Conservation (phyloP, 805 yeast genomes). For the Metschnikowia continentalis region DNA sequence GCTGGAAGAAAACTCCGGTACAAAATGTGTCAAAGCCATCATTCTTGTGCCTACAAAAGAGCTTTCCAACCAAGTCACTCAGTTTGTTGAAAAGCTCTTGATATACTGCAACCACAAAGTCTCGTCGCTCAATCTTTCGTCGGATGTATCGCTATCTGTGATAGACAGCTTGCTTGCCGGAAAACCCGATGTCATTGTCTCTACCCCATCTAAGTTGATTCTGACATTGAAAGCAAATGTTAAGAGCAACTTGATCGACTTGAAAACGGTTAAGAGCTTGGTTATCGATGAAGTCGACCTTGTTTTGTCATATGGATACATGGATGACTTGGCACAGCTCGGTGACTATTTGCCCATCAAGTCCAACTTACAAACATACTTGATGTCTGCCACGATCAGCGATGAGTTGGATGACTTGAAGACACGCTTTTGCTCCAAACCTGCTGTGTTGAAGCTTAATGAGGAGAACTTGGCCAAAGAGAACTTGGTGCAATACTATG, state of each 20-base stretch:
- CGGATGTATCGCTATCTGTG: slow-evolving; percentile 64
- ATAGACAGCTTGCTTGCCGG: slow-evolving; percentile 64
- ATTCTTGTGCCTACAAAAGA: slow-evolving; percentile 92
- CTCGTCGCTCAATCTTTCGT: slow-evolving; percentile 61
- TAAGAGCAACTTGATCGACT: slow-evolving; percentile 43
- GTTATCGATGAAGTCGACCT: slow-evolving; percentile 96
- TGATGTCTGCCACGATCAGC: slow-evolving; percentile 94
- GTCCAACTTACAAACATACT: slow-evolving; percentile 76
- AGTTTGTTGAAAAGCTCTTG: slow-evolving; percentile 64
- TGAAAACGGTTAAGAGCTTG: slow-evolving; percentile 58
- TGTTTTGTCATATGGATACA: slow-evolving; percentile 83
- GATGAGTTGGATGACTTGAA: slow-evolving; percentile 81
- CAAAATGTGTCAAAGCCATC: slow-evolving; percentile 48
- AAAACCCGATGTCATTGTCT: slow-evolving; percentile 73
- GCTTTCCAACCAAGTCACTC: slow-evolving; percentile 77
- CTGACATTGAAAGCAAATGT: slow-evolving; percentile 42
- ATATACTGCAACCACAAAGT: slow-evolving; percentile 67
- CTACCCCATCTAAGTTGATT: slow-evolving; percentile 82
- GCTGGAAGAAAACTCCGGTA: slow-evolving; percentile 28
- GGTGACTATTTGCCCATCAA: slow-evolving; percentile 63
- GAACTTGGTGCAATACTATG: slow-evolving; percentile 79
- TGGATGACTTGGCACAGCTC: slow-evolving; percentile 72
- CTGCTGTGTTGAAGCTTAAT: slow-evolving; percentile 76
- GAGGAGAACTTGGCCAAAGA: slow-evolving; percentile 51
- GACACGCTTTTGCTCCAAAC: slow-evolving; percentile 70